phyloP scores from a whole-genome alignment of 176 grass and related monocot species.

The Avena atlantica region DNA sequence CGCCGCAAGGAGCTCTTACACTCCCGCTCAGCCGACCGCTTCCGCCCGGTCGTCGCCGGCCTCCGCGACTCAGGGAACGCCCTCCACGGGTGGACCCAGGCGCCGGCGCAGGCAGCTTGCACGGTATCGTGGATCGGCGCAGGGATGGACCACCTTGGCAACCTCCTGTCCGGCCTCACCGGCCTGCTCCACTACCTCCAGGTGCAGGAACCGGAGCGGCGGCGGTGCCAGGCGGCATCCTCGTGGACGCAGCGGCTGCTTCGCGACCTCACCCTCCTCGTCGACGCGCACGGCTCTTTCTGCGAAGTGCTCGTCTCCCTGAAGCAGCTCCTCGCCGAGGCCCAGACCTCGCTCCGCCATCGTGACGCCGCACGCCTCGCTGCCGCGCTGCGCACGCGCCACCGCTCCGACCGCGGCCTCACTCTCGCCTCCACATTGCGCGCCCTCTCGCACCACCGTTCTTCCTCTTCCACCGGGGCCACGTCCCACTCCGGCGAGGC shows the following conservation, averaged over 20 bases:
- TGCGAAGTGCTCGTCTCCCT: slow-evolving; percentile 45
- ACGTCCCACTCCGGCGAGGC: slow-evolving; percentile 32
- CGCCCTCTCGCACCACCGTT: slow-evolving; percentile 32
- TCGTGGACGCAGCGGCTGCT: slow-evolving; percentile 50
- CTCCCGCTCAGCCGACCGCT: slow-evolving; percentile 43
- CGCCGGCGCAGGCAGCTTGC: neutral
- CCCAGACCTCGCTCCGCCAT: slow-evolving; percentile 48
- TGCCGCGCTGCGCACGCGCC: slow-evolving; percentile 41
- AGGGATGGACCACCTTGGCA: slow-evolving; percentile 27
- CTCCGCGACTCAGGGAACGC: slow-evolving; percentile 45
- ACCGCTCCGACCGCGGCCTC: slow-evolving; percentile 44
- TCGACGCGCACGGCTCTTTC: slow-evolving; percentile 55
- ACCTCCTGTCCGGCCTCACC: slow-evolving; percentile 31
- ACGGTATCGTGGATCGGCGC: slow-evolving; percentile 42
- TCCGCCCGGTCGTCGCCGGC: slow-evolving; percentile 50
- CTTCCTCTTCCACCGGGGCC: neutral
- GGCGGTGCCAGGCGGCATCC: neutral
- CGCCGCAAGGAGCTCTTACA: neutral
- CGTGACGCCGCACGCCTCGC: slow-evolving; percentile 43
- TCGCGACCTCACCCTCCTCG: slow-evolving; percentile 56
- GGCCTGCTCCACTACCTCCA: slow-evolving; percentile 57
- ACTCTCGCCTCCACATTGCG: slow-evolving; percentile 46
- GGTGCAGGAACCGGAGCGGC: slow-evolving; percentile 49
- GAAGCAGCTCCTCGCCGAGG: slow-evolving; percentile 48
- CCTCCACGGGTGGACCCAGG: slow-evolving; percentile 36